Conservation (phyloP, 1,284 basidiomycete species). For the Termitomyces sp. region DNA sequence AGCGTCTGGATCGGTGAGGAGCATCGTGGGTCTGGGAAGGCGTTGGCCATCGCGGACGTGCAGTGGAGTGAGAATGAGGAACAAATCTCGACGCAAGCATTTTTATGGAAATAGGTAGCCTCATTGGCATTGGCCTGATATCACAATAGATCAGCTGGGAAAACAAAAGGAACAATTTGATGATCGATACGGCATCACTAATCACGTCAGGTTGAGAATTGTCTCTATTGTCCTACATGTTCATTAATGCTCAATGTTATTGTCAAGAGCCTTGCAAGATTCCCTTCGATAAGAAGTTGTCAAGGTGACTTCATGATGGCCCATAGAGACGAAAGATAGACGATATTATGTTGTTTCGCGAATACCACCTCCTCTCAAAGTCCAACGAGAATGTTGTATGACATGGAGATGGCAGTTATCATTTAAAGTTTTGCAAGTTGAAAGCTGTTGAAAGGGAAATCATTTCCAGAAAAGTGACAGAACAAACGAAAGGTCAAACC, state of each 20-base stretch:
- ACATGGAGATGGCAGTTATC: not conserved
- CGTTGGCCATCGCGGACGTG: conserved; percentile 12
- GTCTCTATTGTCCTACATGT: conserved; percentile 29
- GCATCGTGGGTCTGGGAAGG: not conserved
- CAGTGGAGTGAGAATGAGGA: conserved; percentile 4
- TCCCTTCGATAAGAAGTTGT: not conserved
- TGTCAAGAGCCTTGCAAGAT: conserved; percentile 1
- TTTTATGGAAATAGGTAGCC: conserved; percentile 7
- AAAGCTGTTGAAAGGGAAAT: conserved; percentile 14
- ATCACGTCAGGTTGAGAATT: conserved; percentile 27
- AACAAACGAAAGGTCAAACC: conserved; percentile 23
- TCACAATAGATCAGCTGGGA: conserved; percentile 7
- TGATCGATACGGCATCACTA: conserved; percentile 23
- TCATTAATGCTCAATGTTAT: conserved; percentile 6
- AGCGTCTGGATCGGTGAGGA: conserved; percentile 31
- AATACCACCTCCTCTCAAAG: not conserved
- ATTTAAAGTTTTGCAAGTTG: conserved; percentile 19
- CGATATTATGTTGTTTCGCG: too few relatives aligned
- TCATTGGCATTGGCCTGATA: conserved; percentile 19
- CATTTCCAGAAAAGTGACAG: conserved; percentile 20
- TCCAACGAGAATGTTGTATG: not conserved
- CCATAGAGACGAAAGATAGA: not conserved
- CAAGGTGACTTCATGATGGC: not conserved
- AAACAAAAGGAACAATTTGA: conserved; percentile 24
- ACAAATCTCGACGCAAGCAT: not conserved